Base-by-base conservation (phyloP, 805 yeast species). In the Cyberlindnera misumaiensis region DNA sequence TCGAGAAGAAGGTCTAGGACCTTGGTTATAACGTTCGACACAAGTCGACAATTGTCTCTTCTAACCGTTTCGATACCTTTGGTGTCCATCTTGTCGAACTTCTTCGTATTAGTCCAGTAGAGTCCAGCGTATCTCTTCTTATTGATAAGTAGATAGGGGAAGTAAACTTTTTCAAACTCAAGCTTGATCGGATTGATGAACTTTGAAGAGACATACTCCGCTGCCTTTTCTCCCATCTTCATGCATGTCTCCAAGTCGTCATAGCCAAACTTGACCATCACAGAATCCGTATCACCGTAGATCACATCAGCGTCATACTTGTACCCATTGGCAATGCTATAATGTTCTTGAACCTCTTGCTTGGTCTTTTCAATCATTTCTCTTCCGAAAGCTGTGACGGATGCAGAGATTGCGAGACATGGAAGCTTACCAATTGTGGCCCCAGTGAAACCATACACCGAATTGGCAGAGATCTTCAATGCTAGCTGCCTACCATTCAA, bases 211-310 rank as follows among this genome's bases (percentile, higher is more conserved):
- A 93, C 97, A 44, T 62, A 77, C 8, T 68, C 83, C 0, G 99
- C 99, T 0, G 97, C 98, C 53, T 90, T 95, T 51, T 88, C 83
- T 5, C 98, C 99, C 40, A 88, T 57, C 38, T 73, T 70, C 98
- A 93, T 94, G 48, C 96, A 85, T 24, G 83, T 83, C 39, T 70
- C 79, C 45, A 90, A 60, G 54, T 87, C 95, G 9, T 68, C 66
- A 25, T 79, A 76, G 2, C 99, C 99, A 65, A 93, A 93, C 56
- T 87, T 89, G 32, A 93, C 96, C 98, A 93, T 94, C 13, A 93
- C 99, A 8, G 98, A 94, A 72, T 93, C 99, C 0, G 99, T 93
- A 62, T 93, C 99, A 69, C 99, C 99, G 58, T 93, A 93, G 30
- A 93, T 82, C 44, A 93, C 98, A 48, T 82, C 75, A 0, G 97